A percentile compares a stretch with the other conserved stretches of the same genome.
These are phyloP conservation scores for Lolium rigidum DNA, from an alignment of 176 grass and related monocot genomes.

Conservation along the genomic window DNA sequence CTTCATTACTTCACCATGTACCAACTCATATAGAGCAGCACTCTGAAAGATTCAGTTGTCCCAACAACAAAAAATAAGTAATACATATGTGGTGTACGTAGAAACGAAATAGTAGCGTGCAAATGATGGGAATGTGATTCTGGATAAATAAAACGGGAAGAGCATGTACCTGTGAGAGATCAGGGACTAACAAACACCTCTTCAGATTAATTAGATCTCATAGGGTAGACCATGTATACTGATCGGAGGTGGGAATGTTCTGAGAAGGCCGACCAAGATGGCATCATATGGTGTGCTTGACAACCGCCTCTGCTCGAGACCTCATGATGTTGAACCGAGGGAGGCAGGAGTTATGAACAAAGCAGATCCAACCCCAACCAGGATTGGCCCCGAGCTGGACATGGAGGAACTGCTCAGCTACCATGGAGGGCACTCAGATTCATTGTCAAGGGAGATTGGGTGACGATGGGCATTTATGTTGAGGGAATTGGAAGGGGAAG, in stretches of 20 bases:
- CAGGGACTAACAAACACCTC: too few species aligned
- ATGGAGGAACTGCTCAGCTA: background rate
- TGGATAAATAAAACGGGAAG: too few species aligned
- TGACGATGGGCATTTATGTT: too few species aligned
- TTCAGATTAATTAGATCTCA: too few species aligned
- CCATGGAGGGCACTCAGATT: background rate
- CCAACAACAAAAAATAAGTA: too few species aligned
- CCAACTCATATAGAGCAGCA: background rate
- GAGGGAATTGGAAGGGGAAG: too few species aligned
- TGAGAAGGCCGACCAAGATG: background rate
- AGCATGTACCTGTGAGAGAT: too few species aligned
- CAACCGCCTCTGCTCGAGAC: background rate
- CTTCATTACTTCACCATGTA: background rate
- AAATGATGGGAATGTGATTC: too few species aligned
- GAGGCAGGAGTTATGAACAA: background rate
- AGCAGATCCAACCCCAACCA: background rate
- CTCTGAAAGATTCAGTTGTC: background rate
- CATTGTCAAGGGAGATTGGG: background rate
- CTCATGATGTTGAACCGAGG: background rate
- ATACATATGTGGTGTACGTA: too few species aligned
- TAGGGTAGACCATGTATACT: too few species aligned
- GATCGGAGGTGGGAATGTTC: background rate
- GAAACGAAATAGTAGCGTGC: too few species aligned
- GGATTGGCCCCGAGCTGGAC: background rate
- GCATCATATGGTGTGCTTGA: background rate